Percentiles rank a stretch among this genome's conserved stretches.
Evolutionary conservation across 2,329 filamentous ascomycete species (phyloP).

Genomic region (Coniochaeta pulveracea): DNA sequence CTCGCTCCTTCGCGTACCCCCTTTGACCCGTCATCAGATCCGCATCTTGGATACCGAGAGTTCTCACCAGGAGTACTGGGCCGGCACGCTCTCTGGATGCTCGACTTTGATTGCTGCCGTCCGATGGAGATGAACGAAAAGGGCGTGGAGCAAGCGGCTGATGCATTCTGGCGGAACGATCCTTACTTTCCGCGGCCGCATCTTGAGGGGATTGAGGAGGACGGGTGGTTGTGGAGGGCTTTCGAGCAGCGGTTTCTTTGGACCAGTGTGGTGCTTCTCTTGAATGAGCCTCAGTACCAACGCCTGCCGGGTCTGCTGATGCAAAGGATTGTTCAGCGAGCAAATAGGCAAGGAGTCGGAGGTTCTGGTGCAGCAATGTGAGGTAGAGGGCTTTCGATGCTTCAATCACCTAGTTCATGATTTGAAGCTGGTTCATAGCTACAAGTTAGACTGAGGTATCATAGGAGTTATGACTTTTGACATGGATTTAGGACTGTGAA

Average conservation of each 20-base stretch:
- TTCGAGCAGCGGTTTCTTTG: not conserved
- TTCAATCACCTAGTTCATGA: too few relatives aligned
- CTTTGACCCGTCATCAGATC: conserved; percentile 4
- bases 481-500: too few relatives aligned
- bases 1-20: conserved; percentile 23
- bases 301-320: too few relatives aligned
- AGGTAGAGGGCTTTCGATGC: too few relatives aligned
- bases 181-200: conserved; percentile 36
- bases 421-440: too few relatives aligned
- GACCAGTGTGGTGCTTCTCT: too few relatives aligned
- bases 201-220: not conserved
- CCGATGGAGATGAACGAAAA: conserved; percentile 21
- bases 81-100: conserved; percentile 27
- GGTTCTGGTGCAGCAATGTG: too few relatives aligned
- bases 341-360: too few relatives aligned
- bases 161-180: conserved; percentile 36
- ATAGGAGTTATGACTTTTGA: too few relatives aligned
- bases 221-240: not conserved
- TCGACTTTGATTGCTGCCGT: conserved; percentile 34
- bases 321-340: too few relatives aligned
- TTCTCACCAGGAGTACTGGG: conserved; percentile 14
- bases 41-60: not conserved
- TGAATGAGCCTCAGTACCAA: too few relatives aligned
- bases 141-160: conserved; percentile 28
- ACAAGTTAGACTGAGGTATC: too few relatives aligned